Base-by-base conservation (phyloP, 805 yeast species). In the Metschnikowia lochheadii region DNA sequence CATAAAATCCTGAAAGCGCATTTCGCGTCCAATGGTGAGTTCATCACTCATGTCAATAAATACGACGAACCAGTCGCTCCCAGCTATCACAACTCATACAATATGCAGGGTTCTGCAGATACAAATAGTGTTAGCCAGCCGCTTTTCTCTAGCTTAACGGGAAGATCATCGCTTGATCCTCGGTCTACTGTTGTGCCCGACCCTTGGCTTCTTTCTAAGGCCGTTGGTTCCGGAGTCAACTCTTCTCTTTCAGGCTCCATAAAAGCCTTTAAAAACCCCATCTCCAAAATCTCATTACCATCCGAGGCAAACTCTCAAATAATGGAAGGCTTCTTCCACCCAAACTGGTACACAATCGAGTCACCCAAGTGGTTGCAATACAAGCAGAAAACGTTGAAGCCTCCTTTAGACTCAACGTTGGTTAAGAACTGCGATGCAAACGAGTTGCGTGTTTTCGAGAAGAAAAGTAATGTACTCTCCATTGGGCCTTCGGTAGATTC, bases 81-180 rank as follows among this genome's bases (percentile, higher is more conserved):
- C 41, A 44, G 49, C 32, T 61, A 57, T 49, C 58, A 53, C 53
- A 51, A 76, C 39, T 49, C 51, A 49, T 58, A 55, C 55, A 57
- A 34, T 79, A 53, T 79, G 26, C 56, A 59, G 23, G 62, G 57
- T 23, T 56, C 55, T 14, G 51, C 54, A 11, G 56, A 53, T 15
- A 68, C 80, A 8, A 82, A 86, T 3, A 79, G 80, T 17, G 79
- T 79, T 39, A 89, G 84, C 38, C 76, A 81, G 29, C 96, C 97
- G 13, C 72, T 94, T 45, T 92, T 94, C 63, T 79, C 96, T 5
- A 85, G 96, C 0, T 68, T 85, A 35, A 76, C 80, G 33, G 77
- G 80, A 29, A 85, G 82, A 59, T 88, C 97, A 0, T 71, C 78
- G 18, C 68, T 90, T 47, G 98, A 94, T 63, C 80, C 84, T 41